Evolutionary conservation across 2,329 filamentous ascomycete genomes (phyloP).

Genomic region (Biscogniauxia sp.): DNA sequence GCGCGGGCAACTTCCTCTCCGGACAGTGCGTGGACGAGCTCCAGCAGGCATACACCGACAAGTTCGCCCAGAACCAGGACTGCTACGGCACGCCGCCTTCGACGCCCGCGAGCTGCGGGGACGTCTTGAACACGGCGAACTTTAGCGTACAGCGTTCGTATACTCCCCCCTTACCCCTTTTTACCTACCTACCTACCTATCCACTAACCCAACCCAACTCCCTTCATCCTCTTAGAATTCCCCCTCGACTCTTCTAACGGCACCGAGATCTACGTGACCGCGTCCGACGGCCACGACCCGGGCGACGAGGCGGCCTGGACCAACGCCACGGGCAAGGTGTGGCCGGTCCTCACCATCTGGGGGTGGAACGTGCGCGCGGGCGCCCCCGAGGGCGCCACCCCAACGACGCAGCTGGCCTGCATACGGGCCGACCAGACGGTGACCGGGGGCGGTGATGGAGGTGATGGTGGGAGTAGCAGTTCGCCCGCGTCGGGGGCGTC

Average conservation of each 20-base stretch:
- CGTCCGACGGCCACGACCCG: slow-evolving; percentile 21
- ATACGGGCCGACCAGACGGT: slow-evolving; percentile 17
- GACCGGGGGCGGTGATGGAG: slow-evolving; percentile 1
- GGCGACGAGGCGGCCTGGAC: slow-evolving; percentile 14
- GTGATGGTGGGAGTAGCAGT: too few species aligned
- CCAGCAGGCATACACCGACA: slow-evolving; percentile 24
- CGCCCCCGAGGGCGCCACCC: slow-evolving; percentile 14
- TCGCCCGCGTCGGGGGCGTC: too few species aligned
- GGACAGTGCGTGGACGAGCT: slow-evolving; percentile 27
- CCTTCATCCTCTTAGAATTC: slow-evolving; percentile 18
- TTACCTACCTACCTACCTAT: too few species aligned
- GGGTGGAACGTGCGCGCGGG: slow-evolving; percentile 28
- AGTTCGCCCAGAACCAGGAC: slow-evolving; percentile 23
- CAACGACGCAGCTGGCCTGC: slow-evolving; percentile 24
- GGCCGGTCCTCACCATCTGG: slow-evolving; percentile 29
- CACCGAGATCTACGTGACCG: slow-evolving; percentile 27
- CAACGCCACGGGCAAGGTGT: slow-evolving; percentile 16
- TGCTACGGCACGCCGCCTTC: slow-evolving; percentile 26
- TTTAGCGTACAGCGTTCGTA: slow-evolving; percentile 25
- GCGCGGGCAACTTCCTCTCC: slow-evolving; percentile 11
- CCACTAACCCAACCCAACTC: too few species aligned
- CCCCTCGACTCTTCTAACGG: slow-evolving; percentile 23
- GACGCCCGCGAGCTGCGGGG: slow-evolving; percentile 26
- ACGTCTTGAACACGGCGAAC: slow-evolving; percentile 17
- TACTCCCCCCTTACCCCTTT: neutral